Conservation (phyloP, 352 stramenopile genomes). For the Pythium biforme region DNA sequence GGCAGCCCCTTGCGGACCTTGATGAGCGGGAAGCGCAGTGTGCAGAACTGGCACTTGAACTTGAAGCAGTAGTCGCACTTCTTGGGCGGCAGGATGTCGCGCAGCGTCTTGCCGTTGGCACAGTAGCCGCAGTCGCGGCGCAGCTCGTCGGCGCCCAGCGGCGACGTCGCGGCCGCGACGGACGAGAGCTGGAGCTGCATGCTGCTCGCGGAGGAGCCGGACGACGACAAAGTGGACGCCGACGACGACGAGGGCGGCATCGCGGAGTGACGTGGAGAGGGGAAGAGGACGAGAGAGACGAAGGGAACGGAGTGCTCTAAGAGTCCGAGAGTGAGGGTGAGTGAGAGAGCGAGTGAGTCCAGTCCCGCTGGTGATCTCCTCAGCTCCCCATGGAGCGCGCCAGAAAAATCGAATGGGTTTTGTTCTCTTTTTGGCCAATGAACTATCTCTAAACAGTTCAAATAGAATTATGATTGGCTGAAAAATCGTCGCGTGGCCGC, state of each 20-base stretch:
- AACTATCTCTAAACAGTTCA: neutral
- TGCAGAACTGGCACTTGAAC: conserved; percentile 64
- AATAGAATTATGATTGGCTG: neutral
- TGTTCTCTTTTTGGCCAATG: conserved; percentile 12
- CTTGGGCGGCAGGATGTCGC: conserved; percentile 50
- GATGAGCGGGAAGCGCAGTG: conserved; percentile 53
- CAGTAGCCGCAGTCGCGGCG: conserved; percentile 35
- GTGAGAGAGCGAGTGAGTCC: no score
- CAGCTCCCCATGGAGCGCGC: neutral
- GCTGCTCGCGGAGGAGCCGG: neutral
- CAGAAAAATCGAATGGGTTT: conserved; percentile 4
- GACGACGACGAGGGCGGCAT: conserved; percentile 7
- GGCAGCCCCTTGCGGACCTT: conserved; percentile 38
- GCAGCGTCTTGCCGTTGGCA: conserved; percentile 46
- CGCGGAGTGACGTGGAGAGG: neutral
- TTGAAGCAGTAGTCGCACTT: conserved; percentile 57
- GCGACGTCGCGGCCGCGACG: neutral
- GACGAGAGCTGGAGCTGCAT: neutral
- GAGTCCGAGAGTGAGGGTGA: neutral
- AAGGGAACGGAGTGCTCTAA: neutral
- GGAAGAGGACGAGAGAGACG: neutral
- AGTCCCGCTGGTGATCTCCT: no score
- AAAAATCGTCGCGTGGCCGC: neutral
- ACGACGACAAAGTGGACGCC: conserved; percentile 9
- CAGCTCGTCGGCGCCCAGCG: conserved; percentile 6